Conservation (phyloP, 352 stramenopile genomes). For the Globisporangium okanoganense region DNA sequence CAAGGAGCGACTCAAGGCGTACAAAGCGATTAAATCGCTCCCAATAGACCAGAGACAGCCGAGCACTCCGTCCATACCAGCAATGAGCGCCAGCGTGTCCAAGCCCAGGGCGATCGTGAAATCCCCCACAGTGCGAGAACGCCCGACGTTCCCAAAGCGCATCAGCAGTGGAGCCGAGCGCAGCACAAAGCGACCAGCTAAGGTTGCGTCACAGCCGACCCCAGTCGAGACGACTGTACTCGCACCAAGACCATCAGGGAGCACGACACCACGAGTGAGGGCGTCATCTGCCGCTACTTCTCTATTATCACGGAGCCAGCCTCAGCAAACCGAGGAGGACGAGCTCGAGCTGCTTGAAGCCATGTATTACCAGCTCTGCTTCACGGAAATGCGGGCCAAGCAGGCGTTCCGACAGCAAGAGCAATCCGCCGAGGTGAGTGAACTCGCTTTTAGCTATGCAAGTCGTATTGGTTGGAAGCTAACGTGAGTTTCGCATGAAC, state of each 20-base stretch:
- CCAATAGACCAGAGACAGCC: slow-evolving; percentile 2
- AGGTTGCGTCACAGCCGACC: slow-evolving; percentile 9
- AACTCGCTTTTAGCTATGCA: not conserved
- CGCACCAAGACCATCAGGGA: not conserved
- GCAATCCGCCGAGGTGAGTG: slow-evolving; percentile 33
- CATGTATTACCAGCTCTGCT: slow-evolving; percentile 49
- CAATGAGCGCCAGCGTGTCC: not conserved
- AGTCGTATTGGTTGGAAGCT: not conserved
- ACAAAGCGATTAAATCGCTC: slow-evolving; percentile 35
- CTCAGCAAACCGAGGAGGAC: slow-evolving; percentile 16
- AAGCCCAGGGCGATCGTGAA: slow-evolving; percentile 1
- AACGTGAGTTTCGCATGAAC: not conserved
- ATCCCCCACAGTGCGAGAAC: slow-evolving; percentile 4
- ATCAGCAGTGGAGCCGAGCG: slow-evolving; percentile 13
- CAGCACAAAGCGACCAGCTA: slow-evolving; percentile 14
- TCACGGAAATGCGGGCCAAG: slow-evolving; percentile 33
- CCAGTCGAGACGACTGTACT: slow-evolving; percentile 5
- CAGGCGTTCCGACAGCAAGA: slow-evolving; percentile 44
- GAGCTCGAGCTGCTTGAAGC: slow-evolving; percentile 49
- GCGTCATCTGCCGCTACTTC: not conserved
- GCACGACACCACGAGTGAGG: not conserved
- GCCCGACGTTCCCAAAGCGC: slow-evolving; percentile 16
- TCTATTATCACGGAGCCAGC: not conserved
- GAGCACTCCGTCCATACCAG: not conserved
- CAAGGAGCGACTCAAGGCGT: slow-evolving; percentile 37